These are phyloP conservation scores for Myxozyma melibiosi DNA, from an alignment of 805 yeast species.

Conservation along the genomic window DNA sequence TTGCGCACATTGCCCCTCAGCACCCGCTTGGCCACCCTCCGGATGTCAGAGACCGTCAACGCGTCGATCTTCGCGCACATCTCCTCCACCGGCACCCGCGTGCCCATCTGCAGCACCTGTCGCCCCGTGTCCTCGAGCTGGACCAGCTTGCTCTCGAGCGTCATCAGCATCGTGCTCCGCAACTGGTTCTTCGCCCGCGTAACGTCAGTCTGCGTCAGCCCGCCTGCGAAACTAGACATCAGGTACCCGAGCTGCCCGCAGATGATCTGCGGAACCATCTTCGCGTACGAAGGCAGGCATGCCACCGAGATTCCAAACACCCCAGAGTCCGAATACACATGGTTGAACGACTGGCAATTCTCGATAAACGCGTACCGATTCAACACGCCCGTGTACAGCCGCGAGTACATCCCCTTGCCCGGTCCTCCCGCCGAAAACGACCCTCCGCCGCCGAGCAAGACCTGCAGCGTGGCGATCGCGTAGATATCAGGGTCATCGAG, in stretches of 20 bases:
- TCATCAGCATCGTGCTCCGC: conserved; percentile 84
- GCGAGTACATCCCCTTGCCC: conserved; percentile 97
- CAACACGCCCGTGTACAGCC: conserved; percentile 86
- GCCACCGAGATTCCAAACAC: conserved; percentile 85
- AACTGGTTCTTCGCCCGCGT: conserved; percentile 90
- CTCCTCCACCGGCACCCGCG: conserved; percentile 70
- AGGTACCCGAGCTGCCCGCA: conserved; percentile 59
- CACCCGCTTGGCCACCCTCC: conserved; percentile 71
- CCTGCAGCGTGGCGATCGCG: conserved; percentile 86
- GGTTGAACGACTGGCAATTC: conserved; percentile 83
- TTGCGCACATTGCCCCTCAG: conserved; percentile 63
- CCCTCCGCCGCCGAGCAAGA: conserved; percentile 93
- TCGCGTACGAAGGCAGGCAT: conserved; percentile 84
- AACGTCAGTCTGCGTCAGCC: conserved; percentile 71
- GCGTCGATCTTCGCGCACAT: conserved; percentile 77
- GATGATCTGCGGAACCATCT: conserved; percentile 77
- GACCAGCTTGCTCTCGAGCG: conserved; percentile 89
- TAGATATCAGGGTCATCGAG: conserved; percentile 83
- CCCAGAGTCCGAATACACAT: conserved; percentile 87
- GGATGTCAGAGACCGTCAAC: conserved; percentile 68
- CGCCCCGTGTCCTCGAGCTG: conserved; percentile 94
- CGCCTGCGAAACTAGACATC: conserved; percentile 38
- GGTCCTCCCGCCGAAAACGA: conserved; percentile 99
- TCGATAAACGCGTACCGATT: conserved; percentile 92
- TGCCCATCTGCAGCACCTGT: conserved; percentile 77